Conservation (phyloP, 345 rosid species). For the Draba incana region DNA sequence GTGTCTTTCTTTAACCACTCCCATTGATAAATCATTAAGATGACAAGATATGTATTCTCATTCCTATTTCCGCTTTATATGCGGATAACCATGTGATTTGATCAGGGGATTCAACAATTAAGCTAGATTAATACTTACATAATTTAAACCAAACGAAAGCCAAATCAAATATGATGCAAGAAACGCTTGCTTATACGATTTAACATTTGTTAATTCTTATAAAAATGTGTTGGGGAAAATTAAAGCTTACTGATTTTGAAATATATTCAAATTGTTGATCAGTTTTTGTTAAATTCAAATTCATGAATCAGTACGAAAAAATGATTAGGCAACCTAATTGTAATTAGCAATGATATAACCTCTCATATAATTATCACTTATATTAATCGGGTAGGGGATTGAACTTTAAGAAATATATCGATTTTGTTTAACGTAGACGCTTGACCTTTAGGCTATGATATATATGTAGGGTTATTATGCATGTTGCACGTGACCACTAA, state of each 20-base stretch:
- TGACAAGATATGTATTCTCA: constrained; percentile 38
- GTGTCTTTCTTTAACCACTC: constrained; percentile 45
- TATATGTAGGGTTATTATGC: constrained; percentile 37
- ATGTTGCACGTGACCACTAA: constrained; percentile 48
- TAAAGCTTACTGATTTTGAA: neutral
- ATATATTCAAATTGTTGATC: neutral
- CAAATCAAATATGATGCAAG: neutral
- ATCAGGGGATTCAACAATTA: constrained; percentile 23
- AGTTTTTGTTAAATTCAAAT: neutral
- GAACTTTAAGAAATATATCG: neutral
- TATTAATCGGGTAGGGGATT: constrained; percentile 12
- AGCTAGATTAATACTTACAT: neutral
- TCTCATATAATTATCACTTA: neutral
- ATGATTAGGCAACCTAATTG: constrained; percentile 13
- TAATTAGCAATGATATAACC: constrained; percentile 19
- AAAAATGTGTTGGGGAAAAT: neutral
- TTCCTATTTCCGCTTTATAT: constrained; percentile 37
- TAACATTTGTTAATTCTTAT: neutral
- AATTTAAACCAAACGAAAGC: constrained; percentile 9
- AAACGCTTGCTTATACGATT: neutral
- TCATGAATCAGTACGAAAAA: constrained; percentile 3
- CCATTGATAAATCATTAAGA: constrained; percentile 40
- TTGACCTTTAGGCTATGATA: constrained; percentile 37
- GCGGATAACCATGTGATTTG: constrained; percentile 43
- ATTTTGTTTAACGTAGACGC: constrained; percentile 32